These are phyloP conservation scores for Penicillium daleae DNA, from an alignment of 495 filamentous ascomycete genomes.

Conservation along the genomic window DNA sequence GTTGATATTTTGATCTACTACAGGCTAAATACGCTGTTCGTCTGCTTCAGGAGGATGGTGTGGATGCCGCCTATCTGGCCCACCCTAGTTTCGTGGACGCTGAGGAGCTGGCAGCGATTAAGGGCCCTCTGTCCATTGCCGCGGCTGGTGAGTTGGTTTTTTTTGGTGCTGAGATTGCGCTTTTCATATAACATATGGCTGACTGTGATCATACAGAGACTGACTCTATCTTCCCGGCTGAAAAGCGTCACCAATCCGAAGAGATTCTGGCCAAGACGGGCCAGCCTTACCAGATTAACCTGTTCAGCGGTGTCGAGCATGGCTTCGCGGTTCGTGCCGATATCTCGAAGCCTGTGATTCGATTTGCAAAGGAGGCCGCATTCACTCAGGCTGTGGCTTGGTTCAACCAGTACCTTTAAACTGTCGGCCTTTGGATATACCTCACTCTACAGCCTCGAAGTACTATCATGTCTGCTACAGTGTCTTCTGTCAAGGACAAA, in stretches of 20 bases:
- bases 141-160: conserved; percentile 56
- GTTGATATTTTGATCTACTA: neutral
- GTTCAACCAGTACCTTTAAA: conserved; percentile 62
- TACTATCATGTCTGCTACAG: neutral
- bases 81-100: conserved; percentile 73
- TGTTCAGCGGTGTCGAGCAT: conserved; percentile 71
- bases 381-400: conserved; percentile 74
- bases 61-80: conserved; percentile 66
- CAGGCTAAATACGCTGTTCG: conserved; percentile 55
- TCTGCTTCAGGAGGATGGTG: conserved; percentile 38
- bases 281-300: conserved; percentile 72
- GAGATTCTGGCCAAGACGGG: conserved; percentile 58
- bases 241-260: conserved; percentile 61
- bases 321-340: conserved; percentile 75
- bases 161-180: neutral
- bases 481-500: neutral
- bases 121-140: conserved; percentile 69
- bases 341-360: conserved; percentile 51
- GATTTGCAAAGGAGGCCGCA: conserved; percentile 75
- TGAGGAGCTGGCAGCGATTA: conserved; percentile 68
- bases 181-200: neutral
- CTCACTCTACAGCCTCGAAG: neutral
- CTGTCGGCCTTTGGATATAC: neutral
- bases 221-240: conserved; percentile 69
- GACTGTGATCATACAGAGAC: conserved; percentile 51